Percentiles rank a stretch among this genome's conserved stretches.
phyloP scores from a whole-genome alignment of 2,329 filamentous ascomycete species.

The Fusarium protoensiforme region DNA sequence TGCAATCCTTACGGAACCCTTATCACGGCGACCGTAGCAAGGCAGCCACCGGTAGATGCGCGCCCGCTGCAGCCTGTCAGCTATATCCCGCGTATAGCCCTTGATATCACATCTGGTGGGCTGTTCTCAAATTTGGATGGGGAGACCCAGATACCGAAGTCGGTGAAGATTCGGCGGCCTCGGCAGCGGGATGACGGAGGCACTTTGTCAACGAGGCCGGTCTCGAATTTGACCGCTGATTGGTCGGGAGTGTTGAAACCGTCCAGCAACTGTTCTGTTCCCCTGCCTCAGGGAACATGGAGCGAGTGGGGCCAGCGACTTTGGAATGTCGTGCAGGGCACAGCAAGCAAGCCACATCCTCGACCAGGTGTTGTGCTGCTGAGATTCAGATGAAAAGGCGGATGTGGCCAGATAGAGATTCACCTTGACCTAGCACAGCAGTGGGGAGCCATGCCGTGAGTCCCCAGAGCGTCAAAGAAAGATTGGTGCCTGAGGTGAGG shows the following conservation, averaged over 20 bases:
- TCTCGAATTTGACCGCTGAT: slow-evolving; percentile 16
- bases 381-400: neutral
- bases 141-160: slow-evolving; percentile 19
- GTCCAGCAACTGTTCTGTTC: slow-evolving; percentile 20
- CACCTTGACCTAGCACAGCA: neutral
- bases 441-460: neutral
- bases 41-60: neutral
- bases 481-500: neutral
- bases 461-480: neutral
- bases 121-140: slow-evolving; percentile 26
- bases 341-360: slow-evolving; percentile 38
- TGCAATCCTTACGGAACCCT: neutral
- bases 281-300: slow-evolving; percentile 30
- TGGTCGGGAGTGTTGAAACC: slow-evolving; percentile 31
- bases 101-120: slow-evolving; percentile 14
- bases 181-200: slow-evolving; percentile 31
- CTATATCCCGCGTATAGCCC: neutral
- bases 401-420: neutral
- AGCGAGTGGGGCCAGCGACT: slow-evolving; percentile 37
- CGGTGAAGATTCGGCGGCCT: slow-evolving; percentile 39
- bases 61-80: neutral
- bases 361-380: slow-evolving; percentile 5
- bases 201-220: slow-evolving; percentile 3
- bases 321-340: slow-evolving; percentile 43
- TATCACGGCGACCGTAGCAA: neutral